Evolutionary conservation across 1,284 basidiomycete genomes (phyloP).

Genomic region (Peniophora sp.): DNA sequence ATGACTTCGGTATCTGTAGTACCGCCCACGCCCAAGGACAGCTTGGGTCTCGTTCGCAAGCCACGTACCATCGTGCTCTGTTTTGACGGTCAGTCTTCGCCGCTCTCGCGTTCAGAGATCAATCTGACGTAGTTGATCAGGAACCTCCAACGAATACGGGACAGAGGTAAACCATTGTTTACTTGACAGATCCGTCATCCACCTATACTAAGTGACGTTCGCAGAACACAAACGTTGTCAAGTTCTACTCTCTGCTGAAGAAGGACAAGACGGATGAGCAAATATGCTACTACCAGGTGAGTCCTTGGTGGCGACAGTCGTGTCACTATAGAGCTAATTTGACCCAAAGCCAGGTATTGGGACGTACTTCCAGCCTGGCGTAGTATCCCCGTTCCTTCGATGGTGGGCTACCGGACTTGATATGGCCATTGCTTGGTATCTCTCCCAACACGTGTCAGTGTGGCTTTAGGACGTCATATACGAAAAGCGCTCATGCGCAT

Average conservation of each 20-base stretch:
- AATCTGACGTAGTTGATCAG: constrained; percentile 7
- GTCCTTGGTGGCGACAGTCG: neutral
- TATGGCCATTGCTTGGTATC: constrained; percentile 41
- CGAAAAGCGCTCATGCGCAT: too few relatives aligned
- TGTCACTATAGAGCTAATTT: constrained; percentile 2
- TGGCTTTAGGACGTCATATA: neutral
- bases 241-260: constrained; percentile 29
- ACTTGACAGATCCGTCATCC: neutral
- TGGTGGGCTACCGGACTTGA: constrained; percentile 34
- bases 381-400: constrained; percentile 25
- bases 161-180: neutral
- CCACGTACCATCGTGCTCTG: constrained; percentile 38
- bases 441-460: constrained; percentile 35
- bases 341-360: constrained; percentile 30
- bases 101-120: constrained; percentile 28
- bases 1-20: too few relatives aligned
- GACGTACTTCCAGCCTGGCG: constrained; percentile 38
- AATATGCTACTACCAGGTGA: constrained; percentile 35
- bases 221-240: constrained; percentile 33
- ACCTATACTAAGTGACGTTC: neutral
- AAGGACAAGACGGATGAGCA: constrained; percentile 27
- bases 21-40: too few relatives aligned
- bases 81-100: constrained; percentile 40
- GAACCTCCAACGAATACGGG: neutral
- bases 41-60: constrained; percentile 1